Evolutionary conservation across 1,139 yeast species (phyloP), one percentile per base, ranked within the genome.

Genomic region (Suhomyces chickasaworum): DNA sequence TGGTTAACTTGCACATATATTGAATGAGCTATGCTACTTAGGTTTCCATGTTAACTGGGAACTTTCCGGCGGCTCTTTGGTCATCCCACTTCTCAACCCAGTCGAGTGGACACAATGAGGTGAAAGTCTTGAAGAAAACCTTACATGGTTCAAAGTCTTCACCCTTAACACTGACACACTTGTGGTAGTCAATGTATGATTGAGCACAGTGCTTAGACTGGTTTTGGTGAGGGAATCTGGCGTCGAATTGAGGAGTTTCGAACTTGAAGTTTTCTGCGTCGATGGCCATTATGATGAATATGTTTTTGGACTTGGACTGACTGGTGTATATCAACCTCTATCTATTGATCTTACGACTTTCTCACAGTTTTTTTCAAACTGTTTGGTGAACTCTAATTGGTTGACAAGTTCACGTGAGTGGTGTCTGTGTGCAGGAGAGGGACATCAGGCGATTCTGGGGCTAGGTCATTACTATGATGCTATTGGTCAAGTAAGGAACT

Each of bases 161-260:
- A 66, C 99, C 99, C 78, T 91, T 91, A 59, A 91, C 90, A 65
- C 84, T 86, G 69, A 93, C 83, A 78, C 99, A 93, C 75, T 90
- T 91, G 86, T 88, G 93, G 84, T 91, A 93, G 75, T 93, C 99
- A 64, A 93, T 89, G 78, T 91, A 93, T 58, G 95, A 81, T 78
- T 91, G 98, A 83, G 95, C 95, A 81, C 99, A 91, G 80, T 91
- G 97, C 78, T 87, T 90, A 64, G 97, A 87, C 75, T 91, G 99
- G 83, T 91, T 93, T 72, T 84, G 91, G 80, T 89, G 84, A 60
- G 99, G 98, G 84, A 89, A 89, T 74, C 97, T 85, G 63, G 95
- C 86, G 73, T 88, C 93, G 75, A 86, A 87, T 66, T 88, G 93
- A 55, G 89, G 93, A 53, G 95, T 87, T 59, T 83, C 88, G 67